Conservation (phyloP, 2,329 filamentous ascomycete genomes). For the Pseudocercospora cruenta region DNA sequence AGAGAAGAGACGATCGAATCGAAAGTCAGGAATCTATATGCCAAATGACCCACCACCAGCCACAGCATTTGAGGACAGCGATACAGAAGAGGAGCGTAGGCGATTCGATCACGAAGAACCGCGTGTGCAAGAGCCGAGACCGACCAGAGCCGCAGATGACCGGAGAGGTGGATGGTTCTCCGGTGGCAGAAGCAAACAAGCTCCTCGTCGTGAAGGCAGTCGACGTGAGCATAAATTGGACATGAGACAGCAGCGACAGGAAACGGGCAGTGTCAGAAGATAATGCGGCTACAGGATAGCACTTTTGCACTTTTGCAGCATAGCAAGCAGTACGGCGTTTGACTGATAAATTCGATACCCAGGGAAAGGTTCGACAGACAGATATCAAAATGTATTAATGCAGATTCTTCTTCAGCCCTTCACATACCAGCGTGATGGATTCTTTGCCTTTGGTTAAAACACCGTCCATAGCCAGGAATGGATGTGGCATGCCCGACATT, state of each 20-base stretch:
- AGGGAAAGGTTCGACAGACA: not conserved
- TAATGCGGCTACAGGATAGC: not conserved
- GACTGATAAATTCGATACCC: not conserved
- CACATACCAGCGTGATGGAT: constrained; percentile 5
- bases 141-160: constrained; percentile 23
- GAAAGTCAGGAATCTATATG: constrained; percentile 38
- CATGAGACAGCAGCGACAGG: constrained; percentile 17
- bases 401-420: constrained; percentile 2
- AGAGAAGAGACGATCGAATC: constrained; percentile 40
- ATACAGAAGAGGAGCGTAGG: constrained; percentile 16
- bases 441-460: constrained; percentile 1
- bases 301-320: not conserved
- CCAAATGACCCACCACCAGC: constrained; percentile 46
- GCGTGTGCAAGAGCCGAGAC: constrained; percentile 23
- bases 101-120: not conserved
- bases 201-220: constrained; percentile 8
- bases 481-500: constrained; percentile 10
- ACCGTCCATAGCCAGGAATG: constrained; percentile 9
- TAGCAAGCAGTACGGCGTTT: not conserved
- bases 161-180: constrained; percentile 26
- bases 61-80: constrained; percentile 46
- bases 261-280: constrained; percentile 17
- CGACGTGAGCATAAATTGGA: constrained; percentile 11
- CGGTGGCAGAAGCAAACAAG: constrained; percentile 14
- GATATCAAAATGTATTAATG: not conserved